Conservation (phyloP, 257 asterid genomes). For the Solanum habrochaites region DNA sequence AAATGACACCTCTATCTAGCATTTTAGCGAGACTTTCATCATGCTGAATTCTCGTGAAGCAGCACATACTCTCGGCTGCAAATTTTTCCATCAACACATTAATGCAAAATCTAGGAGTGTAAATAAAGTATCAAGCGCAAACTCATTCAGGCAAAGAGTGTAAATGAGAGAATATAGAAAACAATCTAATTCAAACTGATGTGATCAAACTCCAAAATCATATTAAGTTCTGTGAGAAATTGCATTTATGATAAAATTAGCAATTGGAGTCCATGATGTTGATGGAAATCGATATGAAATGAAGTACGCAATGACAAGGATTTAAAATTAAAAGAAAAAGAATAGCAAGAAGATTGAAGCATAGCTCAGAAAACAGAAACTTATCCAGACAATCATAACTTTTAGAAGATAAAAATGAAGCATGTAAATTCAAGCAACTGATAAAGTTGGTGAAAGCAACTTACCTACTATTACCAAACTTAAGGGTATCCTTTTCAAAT, state of each 20-base stretch:
- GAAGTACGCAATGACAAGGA: not conserved
- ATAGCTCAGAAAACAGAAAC: not conserved
- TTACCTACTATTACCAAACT: constrained; percentile 97
- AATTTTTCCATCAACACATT: not conserved
- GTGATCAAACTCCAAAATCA: not conserved
- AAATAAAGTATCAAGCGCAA: not conserved
- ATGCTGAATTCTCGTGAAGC: constrained; percentile 77
- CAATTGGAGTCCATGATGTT: not conserved
- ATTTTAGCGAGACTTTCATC: constrained; percentile 15
- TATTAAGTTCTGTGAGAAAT: not conserved
- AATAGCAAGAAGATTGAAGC: not conserved
- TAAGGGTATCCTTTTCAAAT: constrained; percentile 72
- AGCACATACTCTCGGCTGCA: constrained; percentile 94
- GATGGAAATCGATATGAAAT: not conserved
- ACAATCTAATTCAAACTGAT: not conserved
- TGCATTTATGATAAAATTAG: not conserved
- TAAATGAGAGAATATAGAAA: not conserved
- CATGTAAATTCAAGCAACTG: not conserved
- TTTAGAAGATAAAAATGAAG: constrained; percentile 1
- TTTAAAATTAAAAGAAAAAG: not conserved
- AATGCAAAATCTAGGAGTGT: not conserved
- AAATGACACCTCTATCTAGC: not conserved
- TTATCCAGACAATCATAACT: not conserved
- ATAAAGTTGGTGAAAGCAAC: not conserved
- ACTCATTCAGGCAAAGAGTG: not conserved